Evolutionary conservation across 371 early-diverging fungal genomes (phyloP).

Genomic region (Mucor velutinosus): DNA sequence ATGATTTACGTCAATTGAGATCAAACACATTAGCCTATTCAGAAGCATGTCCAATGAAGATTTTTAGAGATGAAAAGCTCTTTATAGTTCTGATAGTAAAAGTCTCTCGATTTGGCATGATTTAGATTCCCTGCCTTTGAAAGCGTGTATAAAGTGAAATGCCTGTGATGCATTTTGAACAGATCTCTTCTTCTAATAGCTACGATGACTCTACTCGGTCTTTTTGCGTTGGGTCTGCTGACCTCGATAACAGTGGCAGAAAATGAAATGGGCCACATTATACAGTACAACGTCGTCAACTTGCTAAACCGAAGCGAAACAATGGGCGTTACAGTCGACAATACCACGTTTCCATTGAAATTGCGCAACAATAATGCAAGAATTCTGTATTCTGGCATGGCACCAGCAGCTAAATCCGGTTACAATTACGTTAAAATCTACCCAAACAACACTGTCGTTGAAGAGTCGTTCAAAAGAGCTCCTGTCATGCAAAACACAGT

Average conservation of each 20-base stretch:
- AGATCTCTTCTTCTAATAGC: too few species aligned
- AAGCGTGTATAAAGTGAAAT: too few species aligned
- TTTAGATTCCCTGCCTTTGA: too few species aligned
- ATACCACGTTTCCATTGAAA: slow-evolving; percentile 11
- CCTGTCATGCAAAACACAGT: slow-evolving; percentile 10
- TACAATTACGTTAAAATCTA: slow-evolving; percentile 22
- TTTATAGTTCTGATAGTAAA: too few species aligned
- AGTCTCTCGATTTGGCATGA: too few species aligned
- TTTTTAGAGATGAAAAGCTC: too few species aligned
- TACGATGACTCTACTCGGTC: not conserved
- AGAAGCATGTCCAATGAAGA: too few species aligned
- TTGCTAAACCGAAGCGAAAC: slow-evolving; percentile 10
- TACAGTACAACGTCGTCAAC: slow-evolving; percentile 17
- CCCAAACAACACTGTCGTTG: slow-evolving; percentile 6
- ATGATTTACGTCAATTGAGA: too few species aligned
- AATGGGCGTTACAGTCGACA: slow-evolving; percentile 27
- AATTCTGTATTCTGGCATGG: slow-evolving; percentile 19
- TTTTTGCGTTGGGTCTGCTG: not conserved
- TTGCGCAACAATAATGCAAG: not conserved
- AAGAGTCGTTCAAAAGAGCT: slow-evolving; percentile 19
- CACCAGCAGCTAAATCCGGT: slow-evolving; percentile 22
- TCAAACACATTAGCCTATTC: too few species aligned
- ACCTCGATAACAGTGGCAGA: not conserved
- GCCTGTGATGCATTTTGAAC: too few species aligned
- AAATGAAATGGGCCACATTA: not conserved